Conservation (phyloP, 2,329 filamentous ascomycete species). For the Fusarium agapanthi region DNA sequence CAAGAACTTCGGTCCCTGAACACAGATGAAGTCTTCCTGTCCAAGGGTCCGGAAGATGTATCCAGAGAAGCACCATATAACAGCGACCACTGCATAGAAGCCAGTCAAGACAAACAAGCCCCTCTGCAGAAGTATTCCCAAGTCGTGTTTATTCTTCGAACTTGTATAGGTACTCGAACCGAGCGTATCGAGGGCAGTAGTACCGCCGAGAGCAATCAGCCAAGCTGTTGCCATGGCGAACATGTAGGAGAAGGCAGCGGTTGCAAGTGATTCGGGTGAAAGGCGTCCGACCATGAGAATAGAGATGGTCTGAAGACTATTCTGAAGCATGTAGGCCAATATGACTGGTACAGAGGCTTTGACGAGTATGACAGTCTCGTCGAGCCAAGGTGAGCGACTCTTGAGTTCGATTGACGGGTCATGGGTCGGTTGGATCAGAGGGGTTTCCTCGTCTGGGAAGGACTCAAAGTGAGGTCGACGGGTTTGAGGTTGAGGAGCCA, state of each 20-base stretch:
- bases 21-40: constrained; percentile 80
- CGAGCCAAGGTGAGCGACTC: constrained; percentile 30
- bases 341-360: constrained; percentile 80
- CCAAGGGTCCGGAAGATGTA: constrained; percentile 78
- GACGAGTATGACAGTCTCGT: constrained; percentile 59
- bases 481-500: neutral
- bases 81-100: constrained; percentile 77
- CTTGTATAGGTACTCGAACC: constrained; percentile 86
- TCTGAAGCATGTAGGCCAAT: constrained; percentile 85
- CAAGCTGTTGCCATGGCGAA: constrained; percentile 90
- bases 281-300: constrained; percentile 83
- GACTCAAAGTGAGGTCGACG: neutral
- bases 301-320: constrained; percentile 83
- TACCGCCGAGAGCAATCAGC: constrained; percentile 86
- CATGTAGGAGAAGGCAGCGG: constrained; percentile 90
- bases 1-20: constrained; percentile 77
- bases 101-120: constrained; percentile 75
- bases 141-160: constrained; percentile 78
- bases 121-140: constrained; percentile 81
- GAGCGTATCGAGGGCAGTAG: constrained; percentile 85
- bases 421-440: constrained; percentile 7
- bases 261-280: constrained; percentile 81
- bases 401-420: neutral
- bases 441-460: constrained; percentile 32
- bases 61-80: constrained; percentile 80